Evolutionary conservation across 495 filamentous ascomycete genomes (phyloP).

Genomic region (Aspergillus nidulans): DNA sequence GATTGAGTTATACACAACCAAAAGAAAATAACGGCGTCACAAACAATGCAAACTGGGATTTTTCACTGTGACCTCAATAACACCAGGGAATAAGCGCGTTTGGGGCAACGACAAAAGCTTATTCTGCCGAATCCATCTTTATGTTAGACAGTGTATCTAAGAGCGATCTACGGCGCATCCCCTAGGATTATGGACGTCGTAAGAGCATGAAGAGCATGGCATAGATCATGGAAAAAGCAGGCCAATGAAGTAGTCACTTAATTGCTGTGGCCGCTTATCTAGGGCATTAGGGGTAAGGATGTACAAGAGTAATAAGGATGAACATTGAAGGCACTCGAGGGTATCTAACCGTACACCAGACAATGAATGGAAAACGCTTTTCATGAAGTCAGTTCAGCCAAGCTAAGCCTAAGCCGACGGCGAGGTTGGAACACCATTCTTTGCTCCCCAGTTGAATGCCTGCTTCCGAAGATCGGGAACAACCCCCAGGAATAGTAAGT

Average conservation of each 20-base stretch:
- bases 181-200: neutral
- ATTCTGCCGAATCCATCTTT: no score
- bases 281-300: conserved; percentile 7
- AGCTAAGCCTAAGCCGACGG: neutral
- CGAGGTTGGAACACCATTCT: conserved; percentile 32
- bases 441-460: conserved; percentile 42
- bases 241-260: neutral
- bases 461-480: conserved; percentile 41
- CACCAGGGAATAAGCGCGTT: no score
- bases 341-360: conserved; percentile 21
- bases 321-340: conserved; percentile 14
- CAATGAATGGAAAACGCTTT: conserved; percentile 14
- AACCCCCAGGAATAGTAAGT: conserved; percentile 39
- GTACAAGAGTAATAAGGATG: conserved; percentile 11
- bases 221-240: no score
- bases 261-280: neutral
- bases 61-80: no score
- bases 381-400: neutral
- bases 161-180: no score
- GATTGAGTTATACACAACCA: no score
- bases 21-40: no score
- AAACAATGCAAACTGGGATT: no score
- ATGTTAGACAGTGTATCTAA: no score
- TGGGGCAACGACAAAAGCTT: no score
- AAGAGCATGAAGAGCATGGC: neutral